Base-by-base conservation (phyloP, 2,329 filamentous ascomycete genomes). In the Hypoxylon sp. region DNA sequence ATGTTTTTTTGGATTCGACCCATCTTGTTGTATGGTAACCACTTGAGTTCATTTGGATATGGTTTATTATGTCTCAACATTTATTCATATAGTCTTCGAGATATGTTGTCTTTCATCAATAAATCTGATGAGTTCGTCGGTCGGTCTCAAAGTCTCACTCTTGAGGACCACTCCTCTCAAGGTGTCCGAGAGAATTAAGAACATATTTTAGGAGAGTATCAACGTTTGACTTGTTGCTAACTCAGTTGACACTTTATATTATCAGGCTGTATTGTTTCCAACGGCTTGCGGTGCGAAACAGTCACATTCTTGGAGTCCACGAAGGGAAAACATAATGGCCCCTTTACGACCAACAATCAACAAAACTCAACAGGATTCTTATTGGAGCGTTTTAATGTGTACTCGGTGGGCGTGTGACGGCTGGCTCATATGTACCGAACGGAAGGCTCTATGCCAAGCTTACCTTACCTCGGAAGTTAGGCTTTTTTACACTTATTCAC, bases 401-500 rank as follows among this genome's bases (percentile, higher is more conserved):
- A 35, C 11, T 64, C 48, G 48, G 54, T 54, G 32, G 58, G 31
- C 21, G 7, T 52, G 35, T 21, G 61, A 53, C 29, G 17, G 8
- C 17, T 21, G 7, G 11, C 21, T 44, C 11, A 59, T 47, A 37
- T 13, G 21, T 37, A 57, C 53, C 47, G 27, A 63, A 11, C 21
- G 10, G 15, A 50, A 48, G 13, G 59, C 32, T 37, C 27, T 15
- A 56, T 42, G 54, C 61, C 47, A 53, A 58, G 54, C 60, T n/a
- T n/a, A 42, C 37, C 60, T n/a, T n/a, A 42, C 37, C 15, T 8
- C 6, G 37, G 37, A 17, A 42, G n/a, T n/a, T n/a, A 17, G 19
- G 37, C 48, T 17, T 53, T 64, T 29, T 54, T 59, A 32, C 48
- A 64, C 3, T 48, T 56, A 10, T 21, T 48, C 54, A 59, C 54